Evolutionary conservation across 768 basidiomycete genomes (phyloP).

Genomic region (Amanita fuliginea): DNA sequence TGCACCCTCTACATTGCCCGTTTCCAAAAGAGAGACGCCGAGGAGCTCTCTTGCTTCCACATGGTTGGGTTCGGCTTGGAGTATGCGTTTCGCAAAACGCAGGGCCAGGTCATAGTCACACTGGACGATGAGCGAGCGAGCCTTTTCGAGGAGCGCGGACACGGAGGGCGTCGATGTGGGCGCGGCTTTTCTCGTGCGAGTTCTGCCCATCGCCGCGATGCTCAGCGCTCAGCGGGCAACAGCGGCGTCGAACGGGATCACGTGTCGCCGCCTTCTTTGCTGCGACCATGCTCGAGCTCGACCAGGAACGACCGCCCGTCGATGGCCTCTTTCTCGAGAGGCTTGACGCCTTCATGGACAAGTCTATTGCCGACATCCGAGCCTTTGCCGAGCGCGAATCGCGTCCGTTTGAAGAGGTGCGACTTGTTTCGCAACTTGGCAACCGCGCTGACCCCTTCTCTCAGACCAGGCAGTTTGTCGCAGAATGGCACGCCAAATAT

Average conservation of each 20-base stretch:
- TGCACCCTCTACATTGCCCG: constrained; percentile 65
- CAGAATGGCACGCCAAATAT: constrained; percentile 53
- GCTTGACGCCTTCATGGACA: constrained; percentile 52
- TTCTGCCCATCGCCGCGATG: constrained; percentile 43
- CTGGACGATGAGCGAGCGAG: constrained; percentile 71
- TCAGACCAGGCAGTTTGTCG: constrained; percentile 40
- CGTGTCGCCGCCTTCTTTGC: background rate
- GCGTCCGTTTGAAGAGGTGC: constrained; percentile 50
- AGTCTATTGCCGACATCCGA: constrained; percentile 41
- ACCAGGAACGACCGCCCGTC: constrained; percentile 17
- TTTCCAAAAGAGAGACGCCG: constrained; percentile 70
- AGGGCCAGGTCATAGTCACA: constrained; percentile 78
- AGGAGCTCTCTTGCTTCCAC: constrained; percentile 69
- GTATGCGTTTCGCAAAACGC: constrained; percentile 56
- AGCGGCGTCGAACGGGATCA: background rate
- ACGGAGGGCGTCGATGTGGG: constrained; percentile 34
- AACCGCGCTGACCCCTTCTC: constrained; percentile 14
- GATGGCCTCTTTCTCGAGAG: constrained; percentile 55
- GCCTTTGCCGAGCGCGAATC: constrained; percentile 52
- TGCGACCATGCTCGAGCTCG: constrained; percentile 24
- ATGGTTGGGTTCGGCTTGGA: constrained; percentile 54
- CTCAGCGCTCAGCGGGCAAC: background rate
- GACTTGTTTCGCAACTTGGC: constrained; percentile 1
- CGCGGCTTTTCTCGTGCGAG: constrained; percentile 34
- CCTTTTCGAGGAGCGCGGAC: constrained; percentile 57